phyloP scores from a whole-genome alignment of 345 rosid species.

The Conringia planisiliqua region DNA sequence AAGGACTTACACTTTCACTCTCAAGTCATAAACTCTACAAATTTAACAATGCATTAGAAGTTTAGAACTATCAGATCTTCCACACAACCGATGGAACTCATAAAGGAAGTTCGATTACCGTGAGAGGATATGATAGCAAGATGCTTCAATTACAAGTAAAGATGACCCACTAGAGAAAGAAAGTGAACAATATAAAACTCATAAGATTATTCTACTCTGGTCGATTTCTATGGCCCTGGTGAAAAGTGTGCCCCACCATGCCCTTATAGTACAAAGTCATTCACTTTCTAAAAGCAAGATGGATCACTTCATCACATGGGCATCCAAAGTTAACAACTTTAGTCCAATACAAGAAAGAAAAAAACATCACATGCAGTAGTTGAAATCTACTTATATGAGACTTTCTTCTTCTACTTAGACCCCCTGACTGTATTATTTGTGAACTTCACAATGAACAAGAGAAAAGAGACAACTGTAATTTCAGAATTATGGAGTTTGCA shows the following conservation, averaged over 20 bases:
- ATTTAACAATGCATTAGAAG: neutral
- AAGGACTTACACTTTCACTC: neutral
- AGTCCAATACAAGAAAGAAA: neutral
- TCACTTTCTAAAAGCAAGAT: constrained; percentile 31
- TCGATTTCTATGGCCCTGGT: constrained; percentile 24
- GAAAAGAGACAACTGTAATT: neutral
- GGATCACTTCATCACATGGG: constrained; percentile 34
- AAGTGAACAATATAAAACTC: constrained; percentile 6
- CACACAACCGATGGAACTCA: neutral
- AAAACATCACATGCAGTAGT: neutral
- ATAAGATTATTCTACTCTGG: constrained; percentile 11
- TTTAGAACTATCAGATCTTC: neutral
- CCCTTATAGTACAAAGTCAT: constrained; percentile 17
- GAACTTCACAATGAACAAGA: neutral
- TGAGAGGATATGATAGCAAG: constrained; percentile 17
- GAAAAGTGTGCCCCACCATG: constrained; percentile 29
- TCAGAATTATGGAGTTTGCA: neutral
- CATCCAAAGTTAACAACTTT: constrained; percentile 27
- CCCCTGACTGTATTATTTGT: neutral
- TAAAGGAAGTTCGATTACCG: neutral
- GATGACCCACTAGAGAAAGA: constrained; percentile 27
- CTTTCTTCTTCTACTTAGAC: neutral
- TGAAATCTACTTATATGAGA: neutral
- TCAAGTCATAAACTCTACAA: neutral
- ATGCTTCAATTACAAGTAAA: constrained; percentile 35